Conservation (phyloP, 2,329 filamentous ascomycete species). For the Trichoderma semiorbis region DNA sequence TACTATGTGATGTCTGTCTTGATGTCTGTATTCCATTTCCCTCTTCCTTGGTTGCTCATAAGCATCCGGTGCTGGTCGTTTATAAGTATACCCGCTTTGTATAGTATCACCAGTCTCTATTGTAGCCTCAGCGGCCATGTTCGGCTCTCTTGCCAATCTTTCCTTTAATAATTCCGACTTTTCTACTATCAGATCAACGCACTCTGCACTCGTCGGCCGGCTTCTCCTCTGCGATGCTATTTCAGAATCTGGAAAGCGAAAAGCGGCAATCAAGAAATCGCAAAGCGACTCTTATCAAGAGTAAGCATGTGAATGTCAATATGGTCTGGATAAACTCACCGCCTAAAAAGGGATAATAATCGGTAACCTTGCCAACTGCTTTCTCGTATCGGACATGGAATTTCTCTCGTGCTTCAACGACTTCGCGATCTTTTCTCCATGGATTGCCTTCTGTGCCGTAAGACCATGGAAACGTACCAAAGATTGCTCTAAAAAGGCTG, state of each 20-base stretch:
- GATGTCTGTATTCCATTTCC: not conserved
- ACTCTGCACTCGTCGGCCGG: not conserved
- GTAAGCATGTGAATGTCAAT: not conserved
- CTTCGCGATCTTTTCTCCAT: not conserved
- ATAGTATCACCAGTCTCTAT: not conserved
- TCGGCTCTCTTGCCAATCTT: not conserved
- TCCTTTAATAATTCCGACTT: not conserved
- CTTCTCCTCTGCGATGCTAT: not conserved
- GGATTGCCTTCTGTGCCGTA: not conserved
- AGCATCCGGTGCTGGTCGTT: not conserved
- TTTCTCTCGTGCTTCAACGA: not conserved
- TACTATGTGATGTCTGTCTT: not conserved
- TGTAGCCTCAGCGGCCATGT: not conserved
- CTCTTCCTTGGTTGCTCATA: not conserved
- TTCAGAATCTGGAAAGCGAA: not conserved
- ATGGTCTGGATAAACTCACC: not conserved
- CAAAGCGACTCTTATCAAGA: not conserved
- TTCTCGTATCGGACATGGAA: not conserved
- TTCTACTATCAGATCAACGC: not conserved
- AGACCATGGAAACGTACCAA: not conserved
- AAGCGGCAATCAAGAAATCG: not conserved
- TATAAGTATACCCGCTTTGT: not conserved
- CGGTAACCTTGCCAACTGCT: not conserved
- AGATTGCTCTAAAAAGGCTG: not conserved
- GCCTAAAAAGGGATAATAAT: not conserved